phyloP scores from a whole-genome alignment of 2,329 filamentous ascomycete species.

The Monosporascus sp. region DNA sequence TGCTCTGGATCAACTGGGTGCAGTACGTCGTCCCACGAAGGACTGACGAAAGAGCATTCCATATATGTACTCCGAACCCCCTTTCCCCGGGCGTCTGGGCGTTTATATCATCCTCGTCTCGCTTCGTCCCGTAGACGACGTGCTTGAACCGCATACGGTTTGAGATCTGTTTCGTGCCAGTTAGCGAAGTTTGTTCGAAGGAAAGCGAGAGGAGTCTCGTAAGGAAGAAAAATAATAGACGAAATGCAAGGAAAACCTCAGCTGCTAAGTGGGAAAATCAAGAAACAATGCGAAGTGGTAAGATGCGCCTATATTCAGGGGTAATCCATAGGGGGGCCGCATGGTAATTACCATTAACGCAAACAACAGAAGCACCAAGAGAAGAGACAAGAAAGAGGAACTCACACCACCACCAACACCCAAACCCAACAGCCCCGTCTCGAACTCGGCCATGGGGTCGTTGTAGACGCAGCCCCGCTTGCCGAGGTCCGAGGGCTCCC shows the following conservation, averaged over 20 bases:
- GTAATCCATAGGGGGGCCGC: not conserved
- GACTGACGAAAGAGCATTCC: too few species aligned
- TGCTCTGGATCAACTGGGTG: too few species aligned
- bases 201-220: too few species aligned
- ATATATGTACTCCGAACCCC: too few species aligned
- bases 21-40: too few species aligned
- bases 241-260: too few species aligned
- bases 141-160: too few species aligned
- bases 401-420: conserved; percentile 68
- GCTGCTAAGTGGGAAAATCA: not conserved
- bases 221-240: too few species aligned
- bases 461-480: conserved; percentile 71
- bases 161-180: conserved; percentile 32
- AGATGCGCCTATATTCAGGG: conserved; percentile 52
- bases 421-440: conserved; percentile 75
- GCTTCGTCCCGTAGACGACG: too few species aligned
- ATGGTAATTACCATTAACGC: not conserved
- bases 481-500: conserved; percentile 66
- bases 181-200: conserved; percentile 7
- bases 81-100: rapidly evolving
- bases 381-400: conserved; percentile 22
- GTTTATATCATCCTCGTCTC: too few species aligned
- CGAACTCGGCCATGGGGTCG: conserved; percentile 71
- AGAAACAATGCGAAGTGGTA: conserved; percentile 1
- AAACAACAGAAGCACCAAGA: not conserved